phyloP scores from a whole-genome alignment of 805 yeast genomes.

The Suhomyces canberraensis region DNA sequence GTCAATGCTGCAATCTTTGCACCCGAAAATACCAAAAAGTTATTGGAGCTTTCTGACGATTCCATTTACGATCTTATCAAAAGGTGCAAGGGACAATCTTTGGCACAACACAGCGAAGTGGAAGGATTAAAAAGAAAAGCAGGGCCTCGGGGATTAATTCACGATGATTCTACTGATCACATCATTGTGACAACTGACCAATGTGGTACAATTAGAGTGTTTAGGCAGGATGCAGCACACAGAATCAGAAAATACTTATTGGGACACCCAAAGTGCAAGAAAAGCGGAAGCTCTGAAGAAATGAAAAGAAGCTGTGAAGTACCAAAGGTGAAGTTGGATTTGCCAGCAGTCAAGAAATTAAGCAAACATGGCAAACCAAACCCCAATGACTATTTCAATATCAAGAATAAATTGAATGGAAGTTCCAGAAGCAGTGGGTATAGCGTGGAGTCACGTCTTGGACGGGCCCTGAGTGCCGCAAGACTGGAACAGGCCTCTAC shows the following conservation, averaged over 20 bases:
- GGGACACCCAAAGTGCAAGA: not conserved
- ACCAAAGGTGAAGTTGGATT: not conserved
- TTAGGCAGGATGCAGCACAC: slow-evolving; percentile 74
- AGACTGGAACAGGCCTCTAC: too few species aligned
- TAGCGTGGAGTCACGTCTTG: too few species aligned
- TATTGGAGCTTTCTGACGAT: slow-evolving; percentile 73
- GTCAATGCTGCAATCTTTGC: slow-evolving; percentile 80
- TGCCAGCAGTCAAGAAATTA: not conserved
- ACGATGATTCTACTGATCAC: slow-evolving; percentile 25
- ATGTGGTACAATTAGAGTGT: slow-evolving; percentile 68
- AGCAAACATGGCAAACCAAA: not conserved
- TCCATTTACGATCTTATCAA: slow-evolving; percentile 62
- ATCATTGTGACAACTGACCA: slow-evolving; percentile 78
- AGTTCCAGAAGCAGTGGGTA: not conserved
- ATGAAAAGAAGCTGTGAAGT: not conserved
- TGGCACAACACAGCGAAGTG: not conserved
- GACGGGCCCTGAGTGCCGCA: too few species aligned
- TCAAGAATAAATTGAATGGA: not conserved
- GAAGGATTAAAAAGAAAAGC: not conserved
- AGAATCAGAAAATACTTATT: slow-evolving; percentile 21
- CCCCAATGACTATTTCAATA: not conserved
- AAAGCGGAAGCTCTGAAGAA: not conserved
- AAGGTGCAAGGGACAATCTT: slow-evolving; percentile 15
- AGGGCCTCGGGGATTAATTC: not conserved
- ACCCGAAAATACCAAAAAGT: slow-evolving; percentile 62